Evolutionary conservation across 2,329 filamentous ascomycete species (phyloP), one percentile per base, ranked within the genome.

Genomic region (Fusarium sp.): DNA sequence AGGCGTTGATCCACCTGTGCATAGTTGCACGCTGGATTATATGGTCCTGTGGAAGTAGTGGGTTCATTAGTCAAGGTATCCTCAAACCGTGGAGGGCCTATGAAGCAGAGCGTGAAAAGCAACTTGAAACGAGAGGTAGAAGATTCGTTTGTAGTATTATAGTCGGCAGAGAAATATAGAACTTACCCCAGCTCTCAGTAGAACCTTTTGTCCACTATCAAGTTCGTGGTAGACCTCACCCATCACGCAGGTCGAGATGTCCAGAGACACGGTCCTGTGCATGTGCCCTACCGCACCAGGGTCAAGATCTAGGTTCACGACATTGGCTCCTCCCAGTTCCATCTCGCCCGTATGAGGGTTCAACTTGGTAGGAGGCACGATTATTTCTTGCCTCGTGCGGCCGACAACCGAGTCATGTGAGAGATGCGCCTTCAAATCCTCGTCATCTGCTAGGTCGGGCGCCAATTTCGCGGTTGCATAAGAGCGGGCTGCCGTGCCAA

Each of bases 1-100:
- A 66, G 27, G 63, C 63, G 22, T 69, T 69, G 7, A 66, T 61
- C 63, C 63, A 69, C 47, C 56, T 66, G 10, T 62, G 66, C 66
- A 66, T 69, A 14, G 66, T 69, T 25, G 56, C 63, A 27, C 66
- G 63, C 56, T 69, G 66, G 27, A 69, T 57, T 16, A 69, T 62
- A 4, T 69, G 56, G 16, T 69, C 66, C 66, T 69, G 13, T 20
- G 25, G 5, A 22, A 18, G 1, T 6, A 29, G 14, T 16, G 4
- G 5, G 7, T 20, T n/a, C 5, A 10, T 67, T 31, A 67, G 36
- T 11, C 10, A 6, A 36, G 14, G 11, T 52, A 20, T 36, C 2
- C 5, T 20, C 14, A 10, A 35, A 16, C 18, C 11, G 29, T 18
- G 9, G 18, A 33, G 29, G 18, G n/a, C 14, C 40, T 45, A 45